phyloP scores from a whole-genome alignment of 2,329 filamentous ascomycete species.

The Metarhizium brunneum region DNA sequence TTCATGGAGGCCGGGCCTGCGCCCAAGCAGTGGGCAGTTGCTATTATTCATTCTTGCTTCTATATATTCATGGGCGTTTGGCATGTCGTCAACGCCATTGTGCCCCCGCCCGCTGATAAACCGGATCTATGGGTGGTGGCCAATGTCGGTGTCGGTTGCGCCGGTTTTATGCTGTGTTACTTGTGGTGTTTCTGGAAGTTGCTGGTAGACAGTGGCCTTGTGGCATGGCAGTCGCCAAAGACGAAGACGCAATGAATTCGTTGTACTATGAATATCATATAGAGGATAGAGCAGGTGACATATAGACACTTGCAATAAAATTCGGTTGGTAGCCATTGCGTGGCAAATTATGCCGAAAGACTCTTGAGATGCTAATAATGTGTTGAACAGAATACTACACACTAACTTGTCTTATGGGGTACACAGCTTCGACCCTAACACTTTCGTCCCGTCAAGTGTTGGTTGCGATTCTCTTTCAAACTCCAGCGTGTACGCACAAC shows the following conservation, averaged over 20 bases:
- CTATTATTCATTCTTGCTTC: slow-evolving; percentile 62
- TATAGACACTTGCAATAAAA: background rate
- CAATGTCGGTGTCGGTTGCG: slow-evolving; percentile 79
- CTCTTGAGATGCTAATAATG: background rate
- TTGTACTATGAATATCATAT: background rate
- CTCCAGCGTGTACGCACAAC: too few relatives aligned
- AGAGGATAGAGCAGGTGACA: background rate
- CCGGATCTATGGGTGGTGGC: slow-evolving; percentile 92
- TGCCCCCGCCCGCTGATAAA: slow-evolving; percentile 62
- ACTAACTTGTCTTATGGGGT: background rate
- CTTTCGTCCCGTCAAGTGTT: too few relatives aligned
- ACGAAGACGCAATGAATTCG: slow-evolving; percentile 24
- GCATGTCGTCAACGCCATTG: slow-evolving; percentile 66
- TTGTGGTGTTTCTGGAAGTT: slow-evolving; percentile 78
- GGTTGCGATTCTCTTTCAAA: too few relatives aligned
- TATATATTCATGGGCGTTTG: slow-evolving; percentile 72
- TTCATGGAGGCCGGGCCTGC: slow-evolving; percentile 35
- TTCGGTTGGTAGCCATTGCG: background rate
- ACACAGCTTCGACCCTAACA: too few relatives aligned
- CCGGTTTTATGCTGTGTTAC: slow-evolving; percentile 80
- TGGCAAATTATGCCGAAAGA: too few relatives aligned
- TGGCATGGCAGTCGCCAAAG: slow-evolving; percentile 24
- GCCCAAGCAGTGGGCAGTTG: slow-evolving; percentile 43
- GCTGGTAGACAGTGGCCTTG: slow-evolving; percentile 47
- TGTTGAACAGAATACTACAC: background rate